These are phyloP conservation scores for Fusarium annulatum DNA, from an alignment of 2,329 filamentous ascomycete species.

Conservation along the genomic window DNA sequence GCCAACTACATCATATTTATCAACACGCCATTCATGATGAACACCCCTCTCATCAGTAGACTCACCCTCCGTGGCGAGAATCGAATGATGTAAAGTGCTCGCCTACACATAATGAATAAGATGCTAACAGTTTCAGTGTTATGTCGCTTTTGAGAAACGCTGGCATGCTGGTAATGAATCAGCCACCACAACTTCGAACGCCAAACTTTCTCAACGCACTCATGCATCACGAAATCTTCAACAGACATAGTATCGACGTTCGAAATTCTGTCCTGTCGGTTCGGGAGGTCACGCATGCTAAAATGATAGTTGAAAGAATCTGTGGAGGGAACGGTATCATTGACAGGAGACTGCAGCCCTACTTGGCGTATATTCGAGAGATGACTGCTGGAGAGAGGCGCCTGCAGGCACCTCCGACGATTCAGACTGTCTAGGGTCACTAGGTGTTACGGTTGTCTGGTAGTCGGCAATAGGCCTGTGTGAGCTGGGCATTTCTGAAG, in stretches of 20 bases:
- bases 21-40: background rate
- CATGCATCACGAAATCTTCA: background rate
- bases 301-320: accelerated
- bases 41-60: background rate
- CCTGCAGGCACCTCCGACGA: background rate
- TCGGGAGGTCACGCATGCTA: background rate
- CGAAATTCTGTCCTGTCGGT: background rate
- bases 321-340: background rate
- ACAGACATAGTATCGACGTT: background rate
- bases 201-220: background rate
- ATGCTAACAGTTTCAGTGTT: background rate
- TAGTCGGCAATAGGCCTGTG: too few species aligned
- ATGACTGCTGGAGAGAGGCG: background rate
- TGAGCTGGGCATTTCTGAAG: background rate
- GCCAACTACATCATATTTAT: accelerated
- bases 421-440: background rate
- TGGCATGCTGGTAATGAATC: background rate
- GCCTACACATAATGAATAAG: accelerated
- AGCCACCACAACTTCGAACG: background rate
- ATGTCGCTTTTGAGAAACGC: too few species aligned
- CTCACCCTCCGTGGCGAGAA: too few species aligned
- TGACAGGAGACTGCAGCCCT: background rate
- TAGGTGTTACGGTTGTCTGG: background rate
- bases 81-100: too few species aligned
- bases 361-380: background rate